phyloP scores from a whole-genome alignment of 2,329 filamentous ascomycete species.

The Talaromyces sp. region DNA sequence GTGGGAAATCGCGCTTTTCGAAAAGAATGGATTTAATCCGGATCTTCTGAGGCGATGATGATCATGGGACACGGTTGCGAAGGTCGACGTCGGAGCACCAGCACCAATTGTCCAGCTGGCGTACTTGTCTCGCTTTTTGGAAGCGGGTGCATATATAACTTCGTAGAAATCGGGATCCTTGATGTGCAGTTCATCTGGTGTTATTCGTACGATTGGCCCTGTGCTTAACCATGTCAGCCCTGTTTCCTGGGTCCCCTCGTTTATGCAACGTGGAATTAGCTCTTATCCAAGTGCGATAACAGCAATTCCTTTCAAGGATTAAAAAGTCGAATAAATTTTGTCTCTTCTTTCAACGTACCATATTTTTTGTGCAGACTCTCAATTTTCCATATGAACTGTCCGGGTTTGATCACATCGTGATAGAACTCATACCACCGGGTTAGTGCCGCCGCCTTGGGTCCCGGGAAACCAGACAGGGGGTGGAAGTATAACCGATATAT shows the following conservation, averaged over 20 bases:
- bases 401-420: conserved; percentile 32
- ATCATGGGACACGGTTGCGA: conserved; percentile 24
- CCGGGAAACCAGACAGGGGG: conserved; percentile 31
- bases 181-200: conserved; percentile 35
- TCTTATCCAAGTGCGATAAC: background rate
- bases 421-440: conserved; percentile 36
- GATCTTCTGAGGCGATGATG: conserved; percentile 26
- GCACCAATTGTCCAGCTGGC: conserved; percentile 23
- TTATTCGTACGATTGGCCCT: conserved; percentile 36
- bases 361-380: conserved; percentile 34
- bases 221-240: background rate
- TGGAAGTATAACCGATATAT: conserved; percentile 34
- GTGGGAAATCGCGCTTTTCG: conserved; percentile 30
- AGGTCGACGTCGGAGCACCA: conserved; percentile 21
- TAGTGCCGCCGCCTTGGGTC: conserved; percentile 31
- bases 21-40: conserved; percentile 26
- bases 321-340: background rate
- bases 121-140: conserved; percentile 30
- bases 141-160: conserved; percentile 29
- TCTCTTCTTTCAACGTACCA: conserved; percentile 22
- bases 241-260: background rate
- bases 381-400: conserved; percentile 36
- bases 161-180: conserved; percentile 34
- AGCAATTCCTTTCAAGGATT: background rate
- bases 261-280: background rate